phyloP scores from a whole-genome alignment of 140 eudicot genomes.

The Ambrosia hybrid region DNA sequence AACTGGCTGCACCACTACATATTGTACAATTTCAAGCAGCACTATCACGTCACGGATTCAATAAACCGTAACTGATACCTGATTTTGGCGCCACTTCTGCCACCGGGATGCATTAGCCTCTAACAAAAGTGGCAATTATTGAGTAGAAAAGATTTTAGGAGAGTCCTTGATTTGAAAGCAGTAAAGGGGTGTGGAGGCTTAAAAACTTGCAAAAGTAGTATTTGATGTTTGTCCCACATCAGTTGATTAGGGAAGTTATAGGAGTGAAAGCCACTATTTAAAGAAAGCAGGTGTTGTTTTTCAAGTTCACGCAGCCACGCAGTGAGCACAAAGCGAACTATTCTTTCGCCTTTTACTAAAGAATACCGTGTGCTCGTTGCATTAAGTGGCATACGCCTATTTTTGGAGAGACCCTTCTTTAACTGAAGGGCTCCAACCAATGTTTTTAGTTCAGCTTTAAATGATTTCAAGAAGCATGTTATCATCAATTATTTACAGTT shows the following conservation, averaged over 20 bases:
- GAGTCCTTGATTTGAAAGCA: no score
- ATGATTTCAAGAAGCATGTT: no score
- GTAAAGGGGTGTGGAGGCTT: no score
- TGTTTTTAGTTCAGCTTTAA: not conserved
- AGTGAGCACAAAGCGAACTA: slow-evolving; percentile 71
- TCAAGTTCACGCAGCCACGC: slow-evolving; percentile 43
- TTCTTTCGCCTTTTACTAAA: slow-evolving; percentile 94
- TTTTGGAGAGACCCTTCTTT: not conserved
- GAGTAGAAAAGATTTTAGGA: no score
- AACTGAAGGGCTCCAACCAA: not conserved
- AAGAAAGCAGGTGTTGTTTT: not conserved
- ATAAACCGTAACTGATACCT: not conserved
- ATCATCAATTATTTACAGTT: no score
- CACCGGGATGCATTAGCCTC: no score
- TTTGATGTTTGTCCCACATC: no score
- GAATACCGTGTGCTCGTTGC: slow-evolving; percentile 59
- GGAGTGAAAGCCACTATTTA: not conserved
- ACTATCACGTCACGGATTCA: not conserved
- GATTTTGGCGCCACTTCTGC: not conserved
- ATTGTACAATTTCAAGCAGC: no score
- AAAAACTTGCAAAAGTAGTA: no score
- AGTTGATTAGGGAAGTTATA: not conserved
- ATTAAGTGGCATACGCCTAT: not conserved
- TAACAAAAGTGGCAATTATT: no score
- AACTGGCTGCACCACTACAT: no score